Conservation (phyloP, 306 rosid genomes). For the Vicia villosa region DNA sequence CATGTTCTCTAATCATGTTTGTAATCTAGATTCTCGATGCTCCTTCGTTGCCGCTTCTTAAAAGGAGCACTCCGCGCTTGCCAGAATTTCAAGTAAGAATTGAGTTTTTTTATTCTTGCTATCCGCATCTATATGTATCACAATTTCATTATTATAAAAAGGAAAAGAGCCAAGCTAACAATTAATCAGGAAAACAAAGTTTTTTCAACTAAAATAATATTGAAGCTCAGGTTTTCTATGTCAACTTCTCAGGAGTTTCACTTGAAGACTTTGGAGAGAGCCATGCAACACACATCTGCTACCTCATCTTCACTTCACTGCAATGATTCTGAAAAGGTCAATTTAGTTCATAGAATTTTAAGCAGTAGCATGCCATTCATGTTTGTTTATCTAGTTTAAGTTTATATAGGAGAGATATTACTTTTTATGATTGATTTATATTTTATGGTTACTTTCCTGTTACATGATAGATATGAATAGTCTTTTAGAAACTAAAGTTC, state of each 20-base stretch:
- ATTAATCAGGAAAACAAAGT: constrained; percentile 14
- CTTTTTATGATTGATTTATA: constrained; percentile 21
- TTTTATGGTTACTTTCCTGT: constrained; percentile 28
- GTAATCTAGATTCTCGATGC: constrained; percentile 77
- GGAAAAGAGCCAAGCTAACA: constrained; percentile 10
- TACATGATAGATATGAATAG: constrained; percentile 27
- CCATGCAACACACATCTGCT: constrained; percentile 65
- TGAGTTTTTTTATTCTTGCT: constrained; percentile 11
- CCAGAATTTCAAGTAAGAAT: constrained; percentile 88
- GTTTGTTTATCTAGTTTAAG: background rate
- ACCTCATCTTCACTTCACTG: constrained; percentile 54
- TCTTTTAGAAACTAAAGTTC: constrained; percentile 36
- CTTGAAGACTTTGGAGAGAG: constrained; percentile 83
- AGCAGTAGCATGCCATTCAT: background rate
- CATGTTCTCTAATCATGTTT: constrained; percentile 34
- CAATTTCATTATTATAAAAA: constrained; percentile 6
- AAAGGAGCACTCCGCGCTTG: constrained; percentile 77
- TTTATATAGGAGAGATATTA: constrained; percentile 9
- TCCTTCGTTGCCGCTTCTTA: constrained; percentile 78
- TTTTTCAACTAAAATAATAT: constrained; percentile 21
- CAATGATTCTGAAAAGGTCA: constrained; percentile 59
- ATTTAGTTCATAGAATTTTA: constrained; percentile 27
- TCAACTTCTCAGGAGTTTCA: constrained; percentile 71
- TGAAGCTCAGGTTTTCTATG: constrained; percentile 34
- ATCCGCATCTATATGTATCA: constrained; percentile 2